Conservation (phyloP, 208 protist genomes). For the Tetramitus jugosus region DNA sequence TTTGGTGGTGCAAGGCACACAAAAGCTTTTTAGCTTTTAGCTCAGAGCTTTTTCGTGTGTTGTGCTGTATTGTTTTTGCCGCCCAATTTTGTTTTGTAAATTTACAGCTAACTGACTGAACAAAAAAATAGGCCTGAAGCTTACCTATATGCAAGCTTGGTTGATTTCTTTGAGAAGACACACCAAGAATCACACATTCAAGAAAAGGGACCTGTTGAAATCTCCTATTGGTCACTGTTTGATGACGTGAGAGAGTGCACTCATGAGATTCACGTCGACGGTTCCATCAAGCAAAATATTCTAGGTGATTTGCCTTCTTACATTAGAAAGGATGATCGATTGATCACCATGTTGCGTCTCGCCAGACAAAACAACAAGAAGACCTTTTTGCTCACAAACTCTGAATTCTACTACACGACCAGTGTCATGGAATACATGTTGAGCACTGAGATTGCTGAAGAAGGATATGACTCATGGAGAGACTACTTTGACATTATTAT, state of each 20-base stretch:
- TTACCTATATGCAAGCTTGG: neutral
- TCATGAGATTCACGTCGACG: neutral
- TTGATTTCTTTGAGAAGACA: conserved; percentile 17
- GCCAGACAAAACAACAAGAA: neutral
- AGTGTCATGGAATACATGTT: conserved; percentile 10
- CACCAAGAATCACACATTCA: too few relatives aligned
- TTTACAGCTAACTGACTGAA: too few relatives aligned
- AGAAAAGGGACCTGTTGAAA: too few relatives aligned
- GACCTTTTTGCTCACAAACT: conserved; percentile 21
- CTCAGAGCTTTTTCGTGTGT: too few relatives aligned
- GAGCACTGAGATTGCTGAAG: neutral
- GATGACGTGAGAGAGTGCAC: conserved; percentile 14
- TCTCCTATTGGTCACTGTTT: conserved; percentile 15
- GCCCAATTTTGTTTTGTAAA: too few relatives aligned
- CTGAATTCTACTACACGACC: conserved; percentile 13
- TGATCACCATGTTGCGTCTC: neutral
- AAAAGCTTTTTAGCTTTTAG: too few relatives aligned
- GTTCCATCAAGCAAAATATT: neutral
- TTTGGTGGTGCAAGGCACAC: too few relatives aligned
- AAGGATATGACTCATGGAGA: conserved; percentile 2
- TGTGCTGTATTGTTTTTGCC: too few relatives aligned
- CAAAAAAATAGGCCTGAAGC: too few relatives aligned
- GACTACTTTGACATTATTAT: conserved; percentile 25
- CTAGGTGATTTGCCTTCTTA: neutral
- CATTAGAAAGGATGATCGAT: neutral